Evolutionary conservation across 2,329 filamentous ascomycete species (phyloP).

Genomic region (Microcera coccophila): DNA sequence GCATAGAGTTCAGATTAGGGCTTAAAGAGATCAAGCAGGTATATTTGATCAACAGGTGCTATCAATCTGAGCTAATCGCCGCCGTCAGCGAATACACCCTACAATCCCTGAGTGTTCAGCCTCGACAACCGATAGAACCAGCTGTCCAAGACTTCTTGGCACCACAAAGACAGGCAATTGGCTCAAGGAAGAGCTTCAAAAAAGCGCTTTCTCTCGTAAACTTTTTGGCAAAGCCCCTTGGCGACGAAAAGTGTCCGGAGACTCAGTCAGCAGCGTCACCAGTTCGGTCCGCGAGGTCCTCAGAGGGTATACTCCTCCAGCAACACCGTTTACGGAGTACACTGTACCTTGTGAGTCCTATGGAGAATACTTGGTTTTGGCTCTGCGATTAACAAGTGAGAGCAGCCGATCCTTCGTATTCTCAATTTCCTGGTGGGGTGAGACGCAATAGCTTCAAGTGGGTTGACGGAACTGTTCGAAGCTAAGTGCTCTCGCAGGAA

Average conservation of each 20-base stretch:
- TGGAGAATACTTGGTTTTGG: neutral
- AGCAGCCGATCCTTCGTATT: slow-evolving; percentile 2
- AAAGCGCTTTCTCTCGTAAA: slow-evolving; percentile 30
- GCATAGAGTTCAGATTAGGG: slow-evolving; percentile 22
- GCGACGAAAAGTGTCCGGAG: slow-evolving; percentile 37
- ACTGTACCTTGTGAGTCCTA: slow-evolving; percentile 8
- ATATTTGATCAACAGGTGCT: too few species aligned
- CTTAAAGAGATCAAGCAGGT: slow-evolving; percentile 15
- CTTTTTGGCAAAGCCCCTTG: slow-evolving; percentile 41
- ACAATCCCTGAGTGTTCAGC: slow-evolving; percentile 17
- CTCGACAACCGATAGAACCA: slow-evolving; percentile 10
- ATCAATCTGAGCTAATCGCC: slow-evolving; percentile 4
- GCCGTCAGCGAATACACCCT: slow-evolving; percentile 6
- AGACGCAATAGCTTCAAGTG: slow-evolving; percentile 5
- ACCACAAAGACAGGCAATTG: slow-evolving; percentile 24
- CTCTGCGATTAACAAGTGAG: neutral
- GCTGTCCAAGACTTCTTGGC: slow-evolving; percentile 15
- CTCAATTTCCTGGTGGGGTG: slow-evolving; percentile 35
- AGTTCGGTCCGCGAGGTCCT: slow-evolving; percentile 42
- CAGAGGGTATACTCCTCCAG: slow-evolving; percentile 33
- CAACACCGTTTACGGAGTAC: slow-evolving; percentile 24
- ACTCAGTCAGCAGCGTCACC: slow-evolving; percentile 37
- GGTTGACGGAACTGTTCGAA: neutral
- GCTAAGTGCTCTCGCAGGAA: slow-evolving; percentile 37
- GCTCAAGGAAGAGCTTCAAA: slow-evolving; percentile 32